Base-by-base conservation (phyloP, 257 asterid species). In the Marsdenia floribunda region DNA sequence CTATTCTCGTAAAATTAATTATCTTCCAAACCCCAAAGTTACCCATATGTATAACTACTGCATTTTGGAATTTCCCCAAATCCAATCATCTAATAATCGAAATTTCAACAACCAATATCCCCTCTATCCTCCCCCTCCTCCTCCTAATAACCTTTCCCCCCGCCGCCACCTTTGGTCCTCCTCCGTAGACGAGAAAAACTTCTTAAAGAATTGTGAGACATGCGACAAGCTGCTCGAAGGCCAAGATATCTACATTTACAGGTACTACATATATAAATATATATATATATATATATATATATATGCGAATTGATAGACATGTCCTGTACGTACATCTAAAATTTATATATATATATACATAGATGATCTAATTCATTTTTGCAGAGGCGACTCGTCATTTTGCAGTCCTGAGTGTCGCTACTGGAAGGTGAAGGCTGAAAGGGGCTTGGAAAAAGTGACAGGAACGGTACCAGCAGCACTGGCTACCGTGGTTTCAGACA, bases 361-460 rank as follows among this genome's bases (percentile, higher is more conserved):
- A 29, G 33, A 29, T 29, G 33, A 29, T 29, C 33, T 29, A 29
- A 29, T 5, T 52, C 2, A 47, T 11, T 0, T 73, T 40, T 33
- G 70, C 71, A 86, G 90, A 73, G 83, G 82, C 16, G 70, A 73
- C 12, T 15, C 38, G 29, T 78, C 71, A 18, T 70, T 73, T 72
- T 86, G 87, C 77, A 60, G 82, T 70, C 18, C 33, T 0, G 75
- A 78, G 13, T 86, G 90, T 58, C 86, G 86, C 3, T 22, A 72
- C 2, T 50, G 52, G 26, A 74, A 35, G 33, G 50, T 66, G 50
- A 66, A 18, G 16, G 71, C 71, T 66, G 52, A 66, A 38, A 65
- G 8, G 29, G 52, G 38, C 10, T 38, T 37, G 21, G 49, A 6
- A 21, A 65, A 21, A 38, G 14, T 66, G 6, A 33, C 46, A 35